Evolutionary conservation across 2,329 filamentous ascomycete genomes (phyloP).

Genomic region (Colletotrichum tanaceti): DNA sequence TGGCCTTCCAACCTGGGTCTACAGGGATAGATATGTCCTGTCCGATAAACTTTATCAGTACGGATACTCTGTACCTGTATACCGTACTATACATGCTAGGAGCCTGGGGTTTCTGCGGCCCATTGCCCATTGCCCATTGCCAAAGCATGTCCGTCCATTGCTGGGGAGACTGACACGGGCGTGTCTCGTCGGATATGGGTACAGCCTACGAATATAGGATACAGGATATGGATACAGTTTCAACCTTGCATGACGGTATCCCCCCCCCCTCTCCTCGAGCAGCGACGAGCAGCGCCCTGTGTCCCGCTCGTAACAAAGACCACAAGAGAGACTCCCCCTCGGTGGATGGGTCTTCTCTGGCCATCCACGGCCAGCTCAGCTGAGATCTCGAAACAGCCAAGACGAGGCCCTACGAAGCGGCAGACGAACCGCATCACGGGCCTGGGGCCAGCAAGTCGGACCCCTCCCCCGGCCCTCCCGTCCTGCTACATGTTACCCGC

Average conservation of each 20-base stretch:
- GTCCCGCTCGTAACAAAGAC: background rate
- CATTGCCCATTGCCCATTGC: conserved; percentile 20
- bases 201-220: too few relatives aligned
- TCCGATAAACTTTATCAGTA: conserved; percentile 9
- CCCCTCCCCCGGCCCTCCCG: background rate
- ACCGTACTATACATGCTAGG: too few relatives aligned
- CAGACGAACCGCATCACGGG: background rate
- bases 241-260: background rate
- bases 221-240: too few relatives aligned
- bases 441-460: background rate
- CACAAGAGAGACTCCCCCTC: background rate
- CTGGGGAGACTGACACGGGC: background rate
- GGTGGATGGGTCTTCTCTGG: background rate
- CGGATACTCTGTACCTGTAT: too few relatives aligned
- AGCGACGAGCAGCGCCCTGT: background rate
- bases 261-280: too few relatives aligned
- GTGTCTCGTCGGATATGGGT: background rate
- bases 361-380: background rate
- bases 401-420: background rate
- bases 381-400: conserved; percentile 16
- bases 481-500: too few relatives aligned
- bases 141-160: conserved; percentile 14
- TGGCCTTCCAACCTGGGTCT: conserved; percentile 13
- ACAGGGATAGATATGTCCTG: too few relatives aligned
- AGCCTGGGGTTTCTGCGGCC: background rate